Conservation (phyloP, 257 asterid genomes). For the Capsicum rhomboideum region DNA sequence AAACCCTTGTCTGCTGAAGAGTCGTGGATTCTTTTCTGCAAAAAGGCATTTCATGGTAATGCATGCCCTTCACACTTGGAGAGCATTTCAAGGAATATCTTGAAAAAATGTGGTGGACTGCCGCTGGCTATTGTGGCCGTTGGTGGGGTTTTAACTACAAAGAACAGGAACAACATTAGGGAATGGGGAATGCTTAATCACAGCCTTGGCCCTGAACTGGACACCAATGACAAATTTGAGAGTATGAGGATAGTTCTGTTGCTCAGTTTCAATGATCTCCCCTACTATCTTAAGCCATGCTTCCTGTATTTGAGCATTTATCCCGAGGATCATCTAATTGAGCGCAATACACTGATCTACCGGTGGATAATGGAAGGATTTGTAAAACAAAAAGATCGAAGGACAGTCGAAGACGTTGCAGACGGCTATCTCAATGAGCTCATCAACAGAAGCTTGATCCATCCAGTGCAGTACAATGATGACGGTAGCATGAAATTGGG, state of each 20-base stretch:
- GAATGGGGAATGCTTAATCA: conserved; percentile 20
- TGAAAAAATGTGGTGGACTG: conserved; percentile 19
- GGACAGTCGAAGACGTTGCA: conserved; percentile 27
- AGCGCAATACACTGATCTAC: conserved; percentile 10
- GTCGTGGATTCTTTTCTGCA: neutral
- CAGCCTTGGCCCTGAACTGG: conserved; percentile 11
- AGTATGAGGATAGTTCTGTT: conserved; percentile 18
- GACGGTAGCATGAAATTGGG: conserved; percentile 25
- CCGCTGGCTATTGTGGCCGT: conserved; percentile 22
- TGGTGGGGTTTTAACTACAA: conserved; percentile 18
- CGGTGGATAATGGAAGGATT: conserved; percentile 34
- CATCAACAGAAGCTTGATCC: conserved; percentile 26
- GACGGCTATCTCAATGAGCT: conserved; percentile 37
- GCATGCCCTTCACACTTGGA: conserved; percentile 9
- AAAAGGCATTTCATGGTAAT: conserved; percentile 6
- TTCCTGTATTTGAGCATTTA: conserved; percentile 22
- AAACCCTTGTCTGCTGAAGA: conserved; percentile 1
- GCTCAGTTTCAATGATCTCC: conserved; percentile 26
- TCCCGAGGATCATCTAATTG: conserved; percentile 29
- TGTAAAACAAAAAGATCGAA: conserved; percentile 12
- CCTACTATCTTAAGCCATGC: conserved; percentile 29
- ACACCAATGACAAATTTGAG: conserved; percentile 14
- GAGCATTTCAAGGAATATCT: neutral
- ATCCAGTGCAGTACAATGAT: conserved; percentile 10
- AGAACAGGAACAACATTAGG: neutral